Evolutionary conservation across 1,284 basidiomycete genomes (phyloP), one percentile per base, ranked within the genome.

Genomic region (Xanthoconium separans): DNA sequence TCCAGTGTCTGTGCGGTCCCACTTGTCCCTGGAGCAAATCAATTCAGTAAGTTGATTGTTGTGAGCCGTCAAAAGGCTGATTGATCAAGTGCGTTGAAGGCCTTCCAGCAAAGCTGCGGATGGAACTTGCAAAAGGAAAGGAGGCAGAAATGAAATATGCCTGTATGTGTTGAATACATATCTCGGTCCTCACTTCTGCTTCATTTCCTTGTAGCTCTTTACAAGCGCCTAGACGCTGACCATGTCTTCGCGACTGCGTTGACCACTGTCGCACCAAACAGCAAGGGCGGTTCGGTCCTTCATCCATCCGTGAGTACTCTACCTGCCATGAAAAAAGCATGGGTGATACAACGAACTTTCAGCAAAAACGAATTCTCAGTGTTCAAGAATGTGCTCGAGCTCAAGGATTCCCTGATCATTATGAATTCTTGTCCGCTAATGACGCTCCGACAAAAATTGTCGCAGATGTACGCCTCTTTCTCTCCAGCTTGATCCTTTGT

Each of bases 321-420:
- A 15, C 44, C 16, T 36, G 16, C 34, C 13, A 39, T 8, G 27
- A 30, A 15, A 20, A 16, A 13, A 20, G 36, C 30, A 9, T n/a
- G 31, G 22, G 51, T 41, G 52, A 44, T 48, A 53, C 20, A 50
- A 48, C 16, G 4, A 22, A 0, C 18, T 39, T 39, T 33, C 51
- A 89, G 83, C 84, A 88, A 82, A 82, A 81, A 58, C 78, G 87
- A 8, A 77, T 85, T 29, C 62, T 87, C 33, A 85, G 76, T 6
- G 76, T 87, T 15, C 76, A 82, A 24, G 87, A 90, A 63, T 78
- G 76, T 48, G 87, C 87, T 13, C 77, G 87, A 30, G 80, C 84
- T 0, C 87, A 89, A 69, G 87, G 87, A 0, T 89, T 90, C 58
- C 86, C 87, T 0, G 87, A 89, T 58, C 44, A 71, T 34, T 88